Evolutionary conservation across 2,329 filamentous ascomycete genomes (phyloP), one percentile per base, ranked within the genome.

Genomic region (Zasmidium angulare): DNA sequence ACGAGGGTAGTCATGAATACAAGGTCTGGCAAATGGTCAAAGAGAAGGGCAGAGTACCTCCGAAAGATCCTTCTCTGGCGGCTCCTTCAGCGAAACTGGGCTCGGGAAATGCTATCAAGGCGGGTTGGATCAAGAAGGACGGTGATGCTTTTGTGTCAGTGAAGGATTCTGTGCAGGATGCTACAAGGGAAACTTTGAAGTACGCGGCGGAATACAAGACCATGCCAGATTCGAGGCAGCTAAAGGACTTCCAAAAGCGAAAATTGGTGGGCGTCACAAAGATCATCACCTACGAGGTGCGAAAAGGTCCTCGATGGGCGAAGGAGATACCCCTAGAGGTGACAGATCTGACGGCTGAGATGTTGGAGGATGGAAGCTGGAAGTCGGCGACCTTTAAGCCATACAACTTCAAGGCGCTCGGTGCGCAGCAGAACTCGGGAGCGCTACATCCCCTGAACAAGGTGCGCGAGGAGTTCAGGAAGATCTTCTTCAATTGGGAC

Each of bases 401-500:
- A 40, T 90, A 90, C 76, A 91, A 91, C 75, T 90, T 90, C 79
- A 96, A 87, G 56, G 84, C 86, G 26, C 49, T 64, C 10, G 86
- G 86, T 84, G 72, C 89, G 83, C 72, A 86, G 47, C 88, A 72
- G 80, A 74, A 78, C 58, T 73, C 77, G 19, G 79, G 79, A 58
- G 77, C 78, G 40, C 66, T 82, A 63, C 80, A 82, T 69, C 80
- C 80, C 3, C 64, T 99, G 67, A 97, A 92, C 80, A 98, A 98
- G 82, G 93, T 98, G 69, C 89, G 95, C 68, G 86, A 91, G 70
- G 95, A 98, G 78, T 96, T 99, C 84, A 84, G 95, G 59, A 90
- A 95, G 73, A 97, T 99, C 74, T 99, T 99, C 86, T 98, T 99
- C 79, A 92, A 96, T 75, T 96, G 96, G 88, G 95, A 93, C 55